Evolutionary conservation across 176 grass and related monocot genomes (phyloP), one percentile per base, ranked within the genome.

Genomic region (Thalia dealbata): DNA sequence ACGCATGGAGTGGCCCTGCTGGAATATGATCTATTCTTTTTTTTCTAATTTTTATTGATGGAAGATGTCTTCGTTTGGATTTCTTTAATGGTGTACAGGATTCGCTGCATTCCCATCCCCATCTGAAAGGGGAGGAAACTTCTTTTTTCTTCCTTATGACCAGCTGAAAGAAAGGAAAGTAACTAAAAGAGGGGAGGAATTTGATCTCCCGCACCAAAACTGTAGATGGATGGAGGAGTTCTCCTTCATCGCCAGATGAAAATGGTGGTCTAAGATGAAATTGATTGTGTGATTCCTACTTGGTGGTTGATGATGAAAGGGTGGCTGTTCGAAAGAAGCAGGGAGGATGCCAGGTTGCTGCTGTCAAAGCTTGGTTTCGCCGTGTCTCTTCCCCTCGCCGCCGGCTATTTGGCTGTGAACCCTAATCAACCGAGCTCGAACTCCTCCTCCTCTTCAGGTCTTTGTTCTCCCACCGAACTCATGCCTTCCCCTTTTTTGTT

Each of bases 391-490:
- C 54, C 54, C 54, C 3, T 58, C 7, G 54, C 54, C 54, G 54
- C 54, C 54, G 54, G 54, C 0, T 58, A 58, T n/a, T 58, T 58
- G 6, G 6, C 21, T 23, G 16, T n/a, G 54, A 58, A n/a, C 19
- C 54, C 54, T 19, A 58, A n/a, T n/a, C 54, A 0, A 58, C 15
- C 54, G 18, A n/a, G 19, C 54, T 58, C n/a, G n/a, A n/a, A n/a
- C n/a, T n/a, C n/a, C n/a, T n/a, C 54, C 54, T 19, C 54, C 54
- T 58, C 54, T 58, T 58, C 54, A 58, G 54, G 54, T 58, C 54
- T 58, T n/a, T 58, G 15, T 58, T 16, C 19, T 16, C 7, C 54
- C 54, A 58, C 54, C 21, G 7, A 38, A 38, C 32, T 38, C 32
- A 4, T 2, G 1, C 32, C 32, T 38, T n/a, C 0, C 1, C 21